phyloP scores from a whole-genome alignment of 1,284 basidiomycete species.

The Boletus mariae region DNA sequence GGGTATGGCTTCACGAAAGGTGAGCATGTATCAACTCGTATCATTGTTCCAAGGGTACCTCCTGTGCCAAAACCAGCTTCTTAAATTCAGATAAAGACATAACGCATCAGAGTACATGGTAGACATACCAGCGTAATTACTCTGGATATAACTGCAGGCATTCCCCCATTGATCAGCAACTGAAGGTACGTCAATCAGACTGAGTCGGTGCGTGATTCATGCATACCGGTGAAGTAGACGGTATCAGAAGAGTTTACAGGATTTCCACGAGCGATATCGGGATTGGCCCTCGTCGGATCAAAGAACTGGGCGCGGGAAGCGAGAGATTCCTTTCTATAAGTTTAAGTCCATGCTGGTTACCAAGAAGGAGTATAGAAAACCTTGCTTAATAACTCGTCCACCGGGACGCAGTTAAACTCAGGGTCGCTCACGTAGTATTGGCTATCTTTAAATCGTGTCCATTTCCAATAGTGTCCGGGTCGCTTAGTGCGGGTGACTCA shows the following conservation, averaged over 20 bases:
- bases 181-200: slow-evolving; percentile 24
- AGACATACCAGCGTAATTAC: slow-evolving; percentile 78
- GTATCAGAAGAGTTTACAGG: slow-evolving; percentile 86
- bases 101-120: neutral
- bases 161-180: slow-evolving; percentile 89
- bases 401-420: slow-evolving; percentile 67
- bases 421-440: slow-evolving; percentile 90
- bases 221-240: slow-evolving; percentile 82
- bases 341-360: neutral
- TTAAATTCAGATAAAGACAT: slow-evolving; percentile 2
- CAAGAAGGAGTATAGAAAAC: slow-evolving; percentile 48
- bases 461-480: neutral
- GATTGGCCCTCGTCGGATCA: slow-evolving; percentile 62
- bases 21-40: slow-evolving; percentile 7
- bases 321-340: slow-evolving; percentile 68
- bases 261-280: slow-evolving; percentile 69
- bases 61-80: slow-evolving; percentile 70
- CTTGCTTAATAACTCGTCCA: slow-evolving; percentile 77
- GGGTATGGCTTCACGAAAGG: slow-evolving; percentile 62
- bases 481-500: slow-evolving; percentile 29
- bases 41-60: slow-evolving; percentile 39
- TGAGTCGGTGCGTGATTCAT: neutral
- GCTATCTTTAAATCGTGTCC: slow-evolving; percentile 52
- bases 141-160: slow-evolving; percentile 92
- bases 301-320: slow-evolving; percentile 77